Conservation (phyloP, 2,329 filamentous ascomycete genomes). For the Xylaria sp. region DNA sequence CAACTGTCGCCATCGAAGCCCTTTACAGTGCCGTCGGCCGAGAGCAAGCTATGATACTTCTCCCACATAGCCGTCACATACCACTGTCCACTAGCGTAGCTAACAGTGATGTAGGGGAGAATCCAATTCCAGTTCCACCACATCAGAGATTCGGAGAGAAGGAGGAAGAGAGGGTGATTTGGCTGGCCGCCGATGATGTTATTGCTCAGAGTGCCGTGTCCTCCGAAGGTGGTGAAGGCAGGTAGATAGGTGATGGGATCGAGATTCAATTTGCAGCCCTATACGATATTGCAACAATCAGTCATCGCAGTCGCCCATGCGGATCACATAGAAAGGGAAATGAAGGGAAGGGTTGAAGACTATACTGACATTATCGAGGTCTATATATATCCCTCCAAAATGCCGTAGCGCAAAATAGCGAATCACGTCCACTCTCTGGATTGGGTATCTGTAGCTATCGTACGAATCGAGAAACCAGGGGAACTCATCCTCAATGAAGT, state of each 20-base stretch:
- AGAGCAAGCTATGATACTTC: background rate
- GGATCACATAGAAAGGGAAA: background rate
- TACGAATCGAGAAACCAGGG: background rate
- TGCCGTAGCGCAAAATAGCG: background rate
- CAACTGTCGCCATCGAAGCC: background rate
- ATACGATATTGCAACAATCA: background rate
- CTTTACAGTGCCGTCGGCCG: background rate
- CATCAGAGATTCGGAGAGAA: background rate
- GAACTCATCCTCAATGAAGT: background rate
- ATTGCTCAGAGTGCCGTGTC: background rate
- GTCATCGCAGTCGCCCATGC: background rate
- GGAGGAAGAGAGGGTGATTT: background rate
- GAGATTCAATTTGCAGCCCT: background rate
- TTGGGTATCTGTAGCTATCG: background rate
- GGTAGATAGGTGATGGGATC: background rate
- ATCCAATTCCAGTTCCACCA: background rate
- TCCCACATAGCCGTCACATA: background rate
- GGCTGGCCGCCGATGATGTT: background rate
- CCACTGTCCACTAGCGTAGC: background rate
- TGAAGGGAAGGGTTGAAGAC: background rate
- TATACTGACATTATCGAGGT: background rate
- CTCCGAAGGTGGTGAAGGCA: background rate
- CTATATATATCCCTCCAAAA: background rate
- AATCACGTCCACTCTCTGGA: background rate
- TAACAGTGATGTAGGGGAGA: background rate